Base-by-base conservation (phyloP, 805 yeast species). In the Metschnikowia lunata region DNA sequence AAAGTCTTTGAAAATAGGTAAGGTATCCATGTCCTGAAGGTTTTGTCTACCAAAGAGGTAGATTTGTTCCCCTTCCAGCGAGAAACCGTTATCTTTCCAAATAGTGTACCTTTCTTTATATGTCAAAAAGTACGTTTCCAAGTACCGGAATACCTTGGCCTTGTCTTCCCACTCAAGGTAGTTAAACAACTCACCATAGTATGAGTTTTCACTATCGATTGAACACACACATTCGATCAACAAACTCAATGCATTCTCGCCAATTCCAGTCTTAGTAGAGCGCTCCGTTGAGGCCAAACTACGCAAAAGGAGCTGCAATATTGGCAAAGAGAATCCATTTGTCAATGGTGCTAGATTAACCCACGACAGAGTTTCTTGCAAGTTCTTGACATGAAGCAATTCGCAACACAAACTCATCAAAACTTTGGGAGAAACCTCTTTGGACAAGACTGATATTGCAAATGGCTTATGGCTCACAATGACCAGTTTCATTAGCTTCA, bases 1-100 rank as follows among this genome's bases (percentile, higher is more conserved):
- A 39, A 67, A 72, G 50, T 72, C 77, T 40, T 64, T 67, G 37
- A 77, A 58, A 11, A 62, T 58, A 0, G 71, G 68, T 1, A 76
- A 53, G 36, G 71, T 48, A 47, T 72, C 51, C 8, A 8, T n/a
- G 12, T 45, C 45, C 11, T 35, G 31, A 5, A 14, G 37, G 37
- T 32, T 45, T 13, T 13, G 30, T 9, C 30, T 32, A 9, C 40
- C 26, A 8, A 38, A 43, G 3, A 30, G 7, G 26, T 29, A 9
- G n/a, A 38, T 40, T 11, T 30, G 13, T 26, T 15, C 15, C 8
- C 37, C 26, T 8, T 8, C 31, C 6, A 32, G 13, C 6, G 37
- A n/a, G 2, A 14, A 8, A 7, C 13, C 32, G 4, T 33, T 40
- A 23, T 29, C 26, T 14, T 14, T 30, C 43, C 43, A 41, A 2